Base-by-base conservation (phyloP, 345 rosid genomes). In the Pelargonium nanum region DNA sequence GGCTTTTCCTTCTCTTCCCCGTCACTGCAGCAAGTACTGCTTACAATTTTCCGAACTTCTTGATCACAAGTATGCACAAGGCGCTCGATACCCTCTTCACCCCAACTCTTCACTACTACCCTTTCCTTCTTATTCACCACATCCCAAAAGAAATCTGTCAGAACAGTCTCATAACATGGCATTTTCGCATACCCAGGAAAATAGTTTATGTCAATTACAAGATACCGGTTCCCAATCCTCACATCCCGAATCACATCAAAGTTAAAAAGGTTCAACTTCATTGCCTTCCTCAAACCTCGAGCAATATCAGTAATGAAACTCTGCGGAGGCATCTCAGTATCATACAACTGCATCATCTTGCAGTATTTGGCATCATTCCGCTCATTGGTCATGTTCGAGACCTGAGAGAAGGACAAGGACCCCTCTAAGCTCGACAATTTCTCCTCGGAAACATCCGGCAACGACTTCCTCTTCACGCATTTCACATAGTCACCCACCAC, bases 181-280 rank as follows among this genome's bases (percentile, higher is more conserved):
- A 82, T 71, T 74, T 84, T 84, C 0, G 87, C 79, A 53, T 80
- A 85, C 30, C 85, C 87, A 32, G 91, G 85, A 53, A 85, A 82
- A 65, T 82, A 82, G 66, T 85, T 85, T 16, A 85, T 85, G 60
- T 85, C 91, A 45, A 85, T 80, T 54, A 85, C 66, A 40, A 85
- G 75, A 57, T 80, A 85, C 20, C 85, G 65, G 44, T 72, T 74
- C 57, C 78, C 72, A 59, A 63, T 64, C 58, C 82, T 73, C 9
- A 72, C 64, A 57, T 82, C 90, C 58, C 85, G 78, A 10, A 84
- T 82, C 63, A 84, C 80, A 73, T 84, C 90, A 55, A 82, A 82
- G 62, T 84, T 82, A 55, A 84, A 82, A 69, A 84, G 66, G n/a
- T 76, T 80, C 77, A 84, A 61, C 24, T 67, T 75, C 72, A 82